Conservation (phyloP, 2,329 filamentous ascomycete genomes). For the Stachybotrys chartarum region DNA sequence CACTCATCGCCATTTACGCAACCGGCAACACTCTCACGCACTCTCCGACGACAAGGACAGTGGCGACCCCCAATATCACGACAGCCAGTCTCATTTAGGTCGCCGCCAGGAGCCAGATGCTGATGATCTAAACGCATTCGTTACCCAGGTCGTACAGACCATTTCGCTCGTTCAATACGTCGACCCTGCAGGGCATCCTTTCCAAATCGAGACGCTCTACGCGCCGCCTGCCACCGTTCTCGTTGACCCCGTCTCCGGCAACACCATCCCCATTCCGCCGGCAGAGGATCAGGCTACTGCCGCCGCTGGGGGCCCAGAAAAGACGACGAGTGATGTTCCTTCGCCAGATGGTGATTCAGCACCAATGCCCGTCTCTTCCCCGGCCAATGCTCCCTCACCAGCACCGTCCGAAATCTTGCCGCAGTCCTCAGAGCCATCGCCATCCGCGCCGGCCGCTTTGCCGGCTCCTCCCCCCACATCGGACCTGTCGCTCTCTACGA, state of each 20-base stretch:
- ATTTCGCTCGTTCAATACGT: conserved; percentile 47
- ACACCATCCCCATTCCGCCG: conserved; percentile 25
- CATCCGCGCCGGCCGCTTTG: not conserved
- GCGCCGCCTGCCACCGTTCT: conserved; percentile 30
- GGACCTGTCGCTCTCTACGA: not conserved
- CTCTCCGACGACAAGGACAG: conserved; percentile 11
- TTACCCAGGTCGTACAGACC: conserved; percentile 45
- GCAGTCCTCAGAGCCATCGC: not conserved
- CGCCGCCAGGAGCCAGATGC: conserved; percentile 10
- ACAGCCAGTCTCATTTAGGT: not conserved
- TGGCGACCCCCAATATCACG: conserved; percentile 4
- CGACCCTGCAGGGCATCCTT: conserved; percentile 37
- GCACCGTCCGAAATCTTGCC: conserved; percentile 2
- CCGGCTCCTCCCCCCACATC: not conserved
- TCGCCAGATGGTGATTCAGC: conserved; percentile 9
- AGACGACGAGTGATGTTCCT: conserved; percentile 13
- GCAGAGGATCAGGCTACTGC: conserved; percentile 13
- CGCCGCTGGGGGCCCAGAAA: conserved; percentile 14
- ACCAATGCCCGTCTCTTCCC: conserved; percentile 8
- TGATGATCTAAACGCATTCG: conserved; percentile 15
- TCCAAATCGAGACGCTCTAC: conserved; percentile 35
- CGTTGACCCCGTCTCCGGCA: conserved; percentile 25
- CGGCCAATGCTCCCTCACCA: conserved; percentile 9
- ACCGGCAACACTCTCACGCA: conserved; percentile 8
- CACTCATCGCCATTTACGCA: conserved; percentile 10